Conservation (phyloP, 2,329 filamentous ascomycete genomes). For the Fusarium oligoseptatum region DNA sequence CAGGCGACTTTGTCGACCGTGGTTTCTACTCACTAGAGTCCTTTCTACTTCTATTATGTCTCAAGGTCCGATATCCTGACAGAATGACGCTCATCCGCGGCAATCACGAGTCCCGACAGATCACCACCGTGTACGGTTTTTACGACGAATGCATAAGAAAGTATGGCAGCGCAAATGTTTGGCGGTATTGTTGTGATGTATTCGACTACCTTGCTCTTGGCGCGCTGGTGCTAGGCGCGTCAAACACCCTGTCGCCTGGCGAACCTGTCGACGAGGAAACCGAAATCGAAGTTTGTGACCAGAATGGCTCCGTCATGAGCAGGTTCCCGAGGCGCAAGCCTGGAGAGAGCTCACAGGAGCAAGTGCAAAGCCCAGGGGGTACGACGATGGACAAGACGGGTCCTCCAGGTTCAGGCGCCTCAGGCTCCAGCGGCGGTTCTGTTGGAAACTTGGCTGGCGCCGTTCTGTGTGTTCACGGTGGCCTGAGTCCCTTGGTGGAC, state of each 20-base stretch:
- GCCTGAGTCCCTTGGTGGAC: conserved; percentile 90
- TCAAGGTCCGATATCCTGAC: conserved; percentile 97
- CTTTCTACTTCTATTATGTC: conserved; percentile 92
- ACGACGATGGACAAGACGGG: conserved; percentile 64
- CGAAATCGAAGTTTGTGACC: conserved; percentile 94
- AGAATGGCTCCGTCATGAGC: conserved; percentile 82
- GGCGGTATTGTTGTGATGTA: conserved; percentile 96
- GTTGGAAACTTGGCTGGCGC: conserved; percentile 80
- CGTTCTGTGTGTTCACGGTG: conserved; percentile 95
- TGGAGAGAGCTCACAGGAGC: conserved; percentile 43
- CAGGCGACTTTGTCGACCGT: conserved; percentile 96
- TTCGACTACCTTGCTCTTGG: conserved; percentile 97
- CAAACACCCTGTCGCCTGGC: conserved; percentile 69
- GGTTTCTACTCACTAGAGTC: conserved; percentile 98
- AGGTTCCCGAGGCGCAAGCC: conserved; percentile 71
- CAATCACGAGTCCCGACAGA: conserved; percentile 96
- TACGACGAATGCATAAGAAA: conserved; percentile 98
- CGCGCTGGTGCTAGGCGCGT: conserved; percentile 90
- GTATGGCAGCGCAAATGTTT: conserved; percentile 96
- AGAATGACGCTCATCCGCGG: conserved; percentile 96
- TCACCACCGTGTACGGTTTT: conserved; percentile 97
- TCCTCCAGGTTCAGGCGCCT: conserved; percentile 83
- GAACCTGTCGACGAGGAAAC: conserved; percentile 76
- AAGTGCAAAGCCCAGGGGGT: conserved; percentile 46
- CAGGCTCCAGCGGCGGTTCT: conserved; percentile 74